Evolutionary conservation across 805 yeast species (phyloP).

Genomic region (Sungouiella blattae): DNA sequence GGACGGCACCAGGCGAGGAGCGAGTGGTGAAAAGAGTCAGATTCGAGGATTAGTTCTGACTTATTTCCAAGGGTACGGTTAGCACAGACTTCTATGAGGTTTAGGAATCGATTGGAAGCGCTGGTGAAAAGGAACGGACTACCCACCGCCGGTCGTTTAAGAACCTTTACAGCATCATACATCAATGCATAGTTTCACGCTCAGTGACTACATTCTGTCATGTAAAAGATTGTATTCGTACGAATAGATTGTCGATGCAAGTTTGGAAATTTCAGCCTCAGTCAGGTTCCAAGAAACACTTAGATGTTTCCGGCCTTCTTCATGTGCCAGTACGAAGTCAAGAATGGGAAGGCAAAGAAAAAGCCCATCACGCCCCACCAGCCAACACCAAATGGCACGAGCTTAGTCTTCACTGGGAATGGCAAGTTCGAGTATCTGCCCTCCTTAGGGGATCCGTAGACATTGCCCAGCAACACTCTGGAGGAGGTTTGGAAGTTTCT

Average conservation of each 20-base stretch:
- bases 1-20: slow-evolving; percentile 14
- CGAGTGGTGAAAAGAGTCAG: slow-evolving; percentile 29
- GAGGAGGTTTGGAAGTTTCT: slow-evolving; percentile 48
- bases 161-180: too few species aligned
- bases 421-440: slow-evolving; percentile 93
- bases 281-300: too few species aligned
- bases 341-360: slow-evolving; percentile 57
- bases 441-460: slow-evolving; percentile 37
- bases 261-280: too few species aligned
- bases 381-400: slow-evolving; percentile 78
- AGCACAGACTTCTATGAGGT: too few species aligned
- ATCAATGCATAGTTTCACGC: too few species aligned
- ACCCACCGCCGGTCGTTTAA: too few species aligned
- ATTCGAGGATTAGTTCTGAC: slow-evolving; percentile 23
- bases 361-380: slow-evolving; percentile 68
- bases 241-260: too few species aligned
- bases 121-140: too few species aligned
- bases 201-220: too few species aligned
- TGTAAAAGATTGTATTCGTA: too few species aligned
- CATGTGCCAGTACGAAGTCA: slow-evolving; percentile 75
- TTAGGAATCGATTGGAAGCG: too few species aligned
- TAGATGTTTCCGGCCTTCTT: slow-evolving; percentile 71
- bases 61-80: too few species aligned
- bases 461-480: slow-evolving; percentile 26
- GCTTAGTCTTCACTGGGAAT: slow-evolving; percentile 90